Conservation (phyloP, 805 yeast species). For the Tetrapisispora namnaoensis region DNA sequence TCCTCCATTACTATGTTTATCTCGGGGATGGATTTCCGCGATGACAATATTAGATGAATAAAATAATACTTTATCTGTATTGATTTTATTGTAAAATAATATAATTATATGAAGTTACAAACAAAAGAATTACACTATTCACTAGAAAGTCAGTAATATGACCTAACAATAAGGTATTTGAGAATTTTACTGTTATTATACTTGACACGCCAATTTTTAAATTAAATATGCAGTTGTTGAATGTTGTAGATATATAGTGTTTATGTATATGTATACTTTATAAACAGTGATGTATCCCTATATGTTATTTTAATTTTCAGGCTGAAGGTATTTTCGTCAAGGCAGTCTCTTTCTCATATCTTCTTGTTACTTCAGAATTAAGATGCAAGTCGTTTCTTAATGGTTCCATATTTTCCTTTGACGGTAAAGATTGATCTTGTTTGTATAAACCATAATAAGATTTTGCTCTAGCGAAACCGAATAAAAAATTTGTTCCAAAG, state of each 20-base stretch:
- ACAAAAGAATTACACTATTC: too few species aligned
- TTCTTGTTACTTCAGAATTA: neutral
- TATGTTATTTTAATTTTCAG: neutral
- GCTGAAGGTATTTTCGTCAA: neutral
- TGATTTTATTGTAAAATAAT: too few species aligned
- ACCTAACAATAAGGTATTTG: too few species aligned
- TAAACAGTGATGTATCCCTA: too few species aligned
- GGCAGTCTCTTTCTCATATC: neutral
- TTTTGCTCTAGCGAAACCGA: slow-evolving; percentile 55
- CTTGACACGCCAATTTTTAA: too few species aligned
- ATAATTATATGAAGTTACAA: too few species aligned
- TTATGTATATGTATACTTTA: neutral
- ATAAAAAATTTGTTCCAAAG: slow-evolving; percentile 52
- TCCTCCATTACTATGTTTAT: neutral
- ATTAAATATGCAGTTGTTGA: neutral
- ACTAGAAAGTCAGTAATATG: too few species aligned
- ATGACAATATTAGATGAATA: too few species aligned
- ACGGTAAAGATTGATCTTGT: neutral
- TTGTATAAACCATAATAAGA: slow-evolving; percentile 29
- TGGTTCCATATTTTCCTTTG: neutral
- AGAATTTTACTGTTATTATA: too few species aligned
- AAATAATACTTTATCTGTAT: too few species aligned
- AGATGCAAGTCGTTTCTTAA: neutral
- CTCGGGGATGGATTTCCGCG: neutral
- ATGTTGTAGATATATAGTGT: too few species aligned